A percentile compares a stretch with the other conserved stretches of the same genome.
These are phyloP conservation scores for Leishmania lainsoni DNA, from an alignment of 208 protist genomes.

Conservation along the genomic window DNA sequence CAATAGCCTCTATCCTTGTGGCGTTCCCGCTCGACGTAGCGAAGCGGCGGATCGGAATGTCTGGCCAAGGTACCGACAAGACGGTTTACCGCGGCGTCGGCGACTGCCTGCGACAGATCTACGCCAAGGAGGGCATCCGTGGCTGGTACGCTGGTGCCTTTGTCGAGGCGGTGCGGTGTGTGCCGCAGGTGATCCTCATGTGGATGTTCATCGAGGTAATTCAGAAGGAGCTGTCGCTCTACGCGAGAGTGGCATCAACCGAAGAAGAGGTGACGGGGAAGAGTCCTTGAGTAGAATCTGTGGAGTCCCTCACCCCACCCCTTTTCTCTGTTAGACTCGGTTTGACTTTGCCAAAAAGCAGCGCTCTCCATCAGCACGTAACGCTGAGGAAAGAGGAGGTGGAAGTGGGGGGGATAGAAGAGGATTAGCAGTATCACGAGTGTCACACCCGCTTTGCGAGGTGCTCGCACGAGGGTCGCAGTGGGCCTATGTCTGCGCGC, in stretches of 20 bases:
- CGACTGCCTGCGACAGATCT: constrained; percentile 70
- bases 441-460: background rate
- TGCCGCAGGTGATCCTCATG: constrained; percentile 91
- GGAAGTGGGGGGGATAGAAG: background rate
- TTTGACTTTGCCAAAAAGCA: background rate
- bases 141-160: constrained; percentile 76
- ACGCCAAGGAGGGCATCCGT: constrained; percentile 68
- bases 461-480: background rate
- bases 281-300: background rate
- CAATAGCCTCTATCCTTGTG: constrained; percentile 71
- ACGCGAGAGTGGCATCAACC: constrained; percentile 1
- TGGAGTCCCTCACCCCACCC: background rate
- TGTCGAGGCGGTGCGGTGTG: constrained; percentile 80
- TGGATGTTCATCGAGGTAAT: constrained; percentile 90
- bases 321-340: background rate
- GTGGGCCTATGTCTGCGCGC: background rate
- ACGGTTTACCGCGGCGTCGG: constrained; percentile 67
- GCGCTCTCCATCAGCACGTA: background rate
- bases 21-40: constrained; percentile 88
- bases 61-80: constrained; percentile 64
- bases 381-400: background rate
- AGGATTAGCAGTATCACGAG: background rate
- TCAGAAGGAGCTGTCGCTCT: constrained; percentile 53
- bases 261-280: background rate
- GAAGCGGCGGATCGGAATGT: constrained; percentile 89